Base-by-base conservation (phyloP, 257 asterid species). In the Craterostigma plantagineum region DNA sequence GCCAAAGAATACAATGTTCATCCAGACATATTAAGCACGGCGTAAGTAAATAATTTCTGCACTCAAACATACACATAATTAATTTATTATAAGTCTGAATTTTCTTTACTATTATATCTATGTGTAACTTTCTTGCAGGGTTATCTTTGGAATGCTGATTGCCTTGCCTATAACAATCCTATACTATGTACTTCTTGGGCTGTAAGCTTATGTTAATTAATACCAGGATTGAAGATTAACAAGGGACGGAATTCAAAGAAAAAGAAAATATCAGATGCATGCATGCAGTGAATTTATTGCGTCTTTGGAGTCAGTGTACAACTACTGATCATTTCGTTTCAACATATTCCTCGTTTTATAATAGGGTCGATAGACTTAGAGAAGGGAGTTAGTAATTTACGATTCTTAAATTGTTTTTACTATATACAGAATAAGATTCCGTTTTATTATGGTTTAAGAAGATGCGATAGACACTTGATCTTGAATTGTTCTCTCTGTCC, bases 1-100 rank as follows among this genome's bases (percentile, higher is more conserved):
- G 92, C 95, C 1, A 79, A 83, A 57, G 95, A 79, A 49, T 84
- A 84, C 67, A 74, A 79, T 39, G 93, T 84, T 46, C 95, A 84
- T 49, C 81, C 95, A 2, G 92, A 79, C 57, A 84, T 84, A 11
- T 66, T 84, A 8, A 84, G 93, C 74, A 84, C 95, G 10, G 95
- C 92, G 95, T 84, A 70, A 73, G 87, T 57, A 35, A n/a, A 2
- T n/a, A n/a, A n/a, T 23, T 6, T 23, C 6, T 23, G 30, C 30
- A 23, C 30, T 6, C 6, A 23, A n/a, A n/a, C n/a, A n/a, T n/a
- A n/a, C n/a, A n/a, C n/a, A 23, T 23, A 23, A 35, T 9, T 3
- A 35, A 10, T 35, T n/a, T 35, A 35, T n/a, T 2, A 9, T 7
- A 35, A 35, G 11, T 1, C 12, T n/a, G 11, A n/a, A 35, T 9